Percentiles rank a stretch among this genome's conserved stretches.
These are phyloP conservation scores for Neurospora intermedia DNA, from an alignment of 495 filamentous ascomycete species.

Conservation along the genomic window DNA sequence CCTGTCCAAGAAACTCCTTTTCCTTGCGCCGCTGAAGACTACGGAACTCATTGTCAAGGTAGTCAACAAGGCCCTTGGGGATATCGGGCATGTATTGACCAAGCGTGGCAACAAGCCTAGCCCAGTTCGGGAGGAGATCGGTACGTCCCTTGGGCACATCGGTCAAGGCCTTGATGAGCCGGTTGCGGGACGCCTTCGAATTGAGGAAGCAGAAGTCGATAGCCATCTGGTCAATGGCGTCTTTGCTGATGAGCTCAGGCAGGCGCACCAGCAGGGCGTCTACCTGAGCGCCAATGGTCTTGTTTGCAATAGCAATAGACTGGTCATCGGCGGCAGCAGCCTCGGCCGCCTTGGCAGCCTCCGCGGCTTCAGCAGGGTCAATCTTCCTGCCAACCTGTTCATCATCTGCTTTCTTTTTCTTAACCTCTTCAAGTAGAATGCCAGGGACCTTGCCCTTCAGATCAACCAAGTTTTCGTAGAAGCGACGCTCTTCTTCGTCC, in stretches of 20 bases:
- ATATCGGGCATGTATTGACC: slow-evolving; percentile 91
- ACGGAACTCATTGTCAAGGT: slow-evolving; percentile 94
- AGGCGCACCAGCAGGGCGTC: slow-evolving; percentile 81
- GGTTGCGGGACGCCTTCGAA: slow-evolving; percentile 92
- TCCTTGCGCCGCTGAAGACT: slow-evolving; percentile 97
- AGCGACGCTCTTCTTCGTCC: slow-evolving; percentile 93
- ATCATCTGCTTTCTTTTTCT: slow-evolving; percentile 84
- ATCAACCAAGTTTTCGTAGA: slow-evolving; percentile 94
- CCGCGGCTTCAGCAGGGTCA: slow-evolving; percentile 35
- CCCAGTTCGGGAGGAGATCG: slow-evolving; percentile 85
- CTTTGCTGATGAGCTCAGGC: slow-evolving; percentile 82
- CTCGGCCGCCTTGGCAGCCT: slow-evolving; percentile 41
- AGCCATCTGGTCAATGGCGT: slow-evolving; percentile 81
- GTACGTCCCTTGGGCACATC: slow-evolving; percentile 89
- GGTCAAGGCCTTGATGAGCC: slow-evolving; percentile 83
- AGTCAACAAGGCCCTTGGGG: slow-evolving; percentile 79
- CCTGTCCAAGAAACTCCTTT: slow-evolving; percentile 92
- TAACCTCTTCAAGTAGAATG: slow-evolving; percentile 85
- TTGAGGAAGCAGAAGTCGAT: slow-evolving; percentile 98
- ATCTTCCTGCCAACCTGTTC: slow-evolving; percentile 52
- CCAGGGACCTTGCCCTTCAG: slow-evolving; percentile 91
- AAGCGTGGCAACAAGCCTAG: slow-evolving; percentile 85
- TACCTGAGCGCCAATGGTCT: slow-evolving; percentile 93
- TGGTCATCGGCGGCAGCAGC: slow-evolving; percentile 62
- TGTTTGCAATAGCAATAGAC: slow-evolving; percentile 90